These are phyloP conservation scores for Tetrahymena malaccensis DNA, from an alignment of 73 alveolate species.

Conservation along the genomic window DNA sequence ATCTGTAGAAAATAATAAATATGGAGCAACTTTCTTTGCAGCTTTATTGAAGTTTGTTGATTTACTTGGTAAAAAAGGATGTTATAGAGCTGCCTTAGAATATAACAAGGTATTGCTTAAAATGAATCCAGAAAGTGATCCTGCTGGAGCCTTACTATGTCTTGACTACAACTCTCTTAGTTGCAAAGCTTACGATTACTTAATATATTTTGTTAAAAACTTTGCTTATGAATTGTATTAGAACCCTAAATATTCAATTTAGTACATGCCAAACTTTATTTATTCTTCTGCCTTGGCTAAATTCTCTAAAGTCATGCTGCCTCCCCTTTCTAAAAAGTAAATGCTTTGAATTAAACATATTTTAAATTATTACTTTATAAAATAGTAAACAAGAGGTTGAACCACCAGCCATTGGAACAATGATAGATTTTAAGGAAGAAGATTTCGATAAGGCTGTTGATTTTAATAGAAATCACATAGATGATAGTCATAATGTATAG, in stretches of 20 bases:
- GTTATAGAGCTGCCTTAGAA: constrained; percentile 61
- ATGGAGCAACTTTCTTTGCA: constrained; percentile 34
- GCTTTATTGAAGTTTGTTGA: constrained; percentile 56
- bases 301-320: not conserved
- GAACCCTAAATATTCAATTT: constrained; percentile 18
- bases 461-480: not conserved
- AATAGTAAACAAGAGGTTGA: not conserved
- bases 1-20: constrained; percentile 32
- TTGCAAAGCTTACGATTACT: constrained; percentile 47
- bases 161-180: constrained; percentile 60
- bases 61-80: constrained; percentile 64
- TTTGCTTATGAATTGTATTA: constrained; percentile 43
- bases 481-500: not conserved
- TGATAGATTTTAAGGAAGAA: not conserved
- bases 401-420: not conserved
- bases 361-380: not conserved
- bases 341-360: not conserved
- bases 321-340: not conserved
- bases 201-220: constrained; percentile 32
- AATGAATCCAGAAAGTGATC: constrained; percentile 52
- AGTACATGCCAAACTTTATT: constrained; percentile 51
- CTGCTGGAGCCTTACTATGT: constrained; percentile 51
- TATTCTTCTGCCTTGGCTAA: constrained; percentile 54
- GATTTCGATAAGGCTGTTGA: not conserved
- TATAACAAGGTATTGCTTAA: constrained; percentile 48